phyloP scores from a whole-genome alignment of 2,329 filamentous ascomycete species.

The Alternaria burnsii region DNA sequence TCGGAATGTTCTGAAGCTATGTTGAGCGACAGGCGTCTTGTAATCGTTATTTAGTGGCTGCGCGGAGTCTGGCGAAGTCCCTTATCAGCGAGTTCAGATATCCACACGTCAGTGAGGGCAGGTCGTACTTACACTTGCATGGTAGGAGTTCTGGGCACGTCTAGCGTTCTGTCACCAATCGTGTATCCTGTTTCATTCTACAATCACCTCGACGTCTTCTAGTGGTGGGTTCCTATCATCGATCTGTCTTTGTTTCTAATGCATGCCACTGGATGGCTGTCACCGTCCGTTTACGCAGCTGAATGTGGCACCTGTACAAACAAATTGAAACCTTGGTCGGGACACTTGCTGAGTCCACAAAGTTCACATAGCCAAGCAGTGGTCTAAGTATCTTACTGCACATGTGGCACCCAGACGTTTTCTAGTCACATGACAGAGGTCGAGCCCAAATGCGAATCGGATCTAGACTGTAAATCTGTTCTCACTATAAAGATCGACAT shows the following conservation, averaged over 20 bases:
- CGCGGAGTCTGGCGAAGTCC: conserved; percentile 1
- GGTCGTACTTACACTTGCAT: conserved; percentile 14
- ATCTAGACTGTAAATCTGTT: conserved; percentile 2
- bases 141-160: conserved; percentile 17
- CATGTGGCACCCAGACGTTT: neutral
- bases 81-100: conserved; percentile 16
- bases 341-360: neutral
- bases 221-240: neutral
- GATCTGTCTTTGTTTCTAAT: neutral
- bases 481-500: conserved; percentile 19
- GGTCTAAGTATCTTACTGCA: neutral
- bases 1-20: neutral
- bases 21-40: conserved; percentile 3
- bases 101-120: conserved; percentile 6
- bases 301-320: neutral
- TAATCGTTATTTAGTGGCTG: neutral
- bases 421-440: neutral
- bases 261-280: neutral
- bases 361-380: neutral
- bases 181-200: neutral
- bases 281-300: neutral
- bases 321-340: conserved; percentile 1
- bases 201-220: neutral
- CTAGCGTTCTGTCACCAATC: conserved; percentile 8
- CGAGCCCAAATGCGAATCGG: neutral